phyloP scores from a whole-genome alignment of 441 rosid species.

The Sinapis alba region DNA sequence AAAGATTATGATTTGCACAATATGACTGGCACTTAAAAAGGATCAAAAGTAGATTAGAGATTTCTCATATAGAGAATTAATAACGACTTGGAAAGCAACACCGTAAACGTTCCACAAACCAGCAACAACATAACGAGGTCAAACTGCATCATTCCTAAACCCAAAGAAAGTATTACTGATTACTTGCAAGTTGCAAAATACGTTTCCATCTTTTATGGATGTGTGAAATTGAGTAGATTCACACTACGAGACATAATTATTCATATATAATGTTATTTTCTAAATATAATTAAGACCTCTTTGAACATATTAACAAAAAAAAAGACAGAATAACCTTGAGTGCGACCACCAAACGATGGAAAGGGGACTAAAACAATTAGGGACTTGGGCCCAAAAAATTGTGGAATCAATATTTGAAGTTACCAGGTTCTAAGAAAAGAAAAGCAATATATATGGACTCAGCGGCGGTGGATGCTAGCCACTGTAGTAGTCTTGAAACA shows the following conservation, averaged over 20 bases:
- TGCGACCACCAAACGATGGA: not conserved
- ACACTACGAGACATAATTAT: not conserved
- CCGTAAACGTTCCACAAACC: slow-evolving; percentile 12
- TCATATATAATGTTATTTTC: not conserved
- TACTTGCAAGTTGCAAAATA: too few relatives aligned
- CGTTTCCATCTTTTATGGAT: not conserved
- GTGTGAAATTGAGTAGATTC: not conserved
- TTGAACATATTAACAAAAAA: not conserved
- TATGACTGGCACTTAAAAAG: not conserved
- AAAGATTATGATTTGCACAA: not conserved
- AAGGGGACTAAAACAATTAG: not conserved
- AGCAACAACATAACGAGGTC: slow-evolving; percentile 33
- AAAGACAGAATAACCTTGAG: not conserved
- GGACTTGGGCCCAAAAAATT: not conserved
- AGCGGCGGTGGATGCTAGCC: slow-evolving; percentile 36
- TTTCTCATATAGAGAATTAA: slow-evolving; percentile 5
- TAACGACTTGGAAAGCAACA: slow-evolving; percentile 31
- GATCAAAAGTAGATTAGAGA: not conserved
- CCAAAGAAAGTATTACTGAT: not conserved
- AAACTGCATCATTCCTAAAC: slow-evolving; percentile 18
- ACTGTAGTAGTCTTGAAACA: slow-evolving; percentile 21
- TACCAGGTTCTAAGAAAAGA: slow-evolving; percentile 37
- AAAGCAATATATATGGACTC: slow-evolving; percentile 32
- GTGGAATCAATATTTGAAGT: not conserved
- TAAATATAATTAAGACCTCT: not conserved